Evolutionary conservation across 495 filamentous ascomycete species (phyloP), one percentile per base, ranked within the genome.

Genomic region (Neurospora sp.): DNA sequence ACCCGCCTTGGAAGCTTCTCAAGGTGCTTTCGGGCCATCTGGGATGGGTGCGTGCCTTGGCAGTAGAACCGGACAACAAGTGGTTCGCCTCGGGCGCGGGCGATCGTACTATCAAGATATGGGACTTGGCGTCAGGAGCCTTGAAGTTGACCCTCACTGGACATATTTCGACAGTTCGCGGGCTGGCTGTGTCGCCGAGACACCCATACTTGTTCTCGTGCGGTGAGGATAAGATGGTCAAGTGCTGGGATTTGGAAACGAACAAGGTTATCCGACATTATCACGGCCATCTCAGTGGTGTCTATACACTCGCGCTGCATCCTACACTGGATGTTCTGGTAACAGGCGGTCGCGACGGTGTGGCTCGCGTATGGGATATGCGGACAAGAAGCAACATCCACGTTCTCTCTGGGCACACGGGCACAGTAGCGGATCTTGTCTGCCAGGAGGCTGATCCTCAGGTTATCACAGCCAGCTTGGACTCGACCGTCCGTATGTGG

Each of bases 201-300:
- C 96, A 99, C 81, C 96, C 96, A 3, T 99, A 99, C 79, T 87
- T 99, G 41, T 99, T 98, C 82, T 97, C 93, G 16, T 98, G 96
- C 76, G 96, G 93, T 70, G 96, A 99, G 81, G 96, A 99, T 81
- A 99, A 99, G 87, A 98, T 97, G 94, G 96, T 99, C 42, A 98
- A 98, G 82, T 98, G 96, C 84, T 99, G 96, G 96, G 96, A 99
- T 84, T 82, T 99, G 76, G 96, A 99, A 79, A 96, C 93, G 8
- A 99, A 99, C 81, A 97, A 97, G 82, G 96, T 99, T 71, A 99
- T 99, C 76, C 88, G 96, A 40, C 95, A 99, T 81, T 98, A 98
- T 82, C 96, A 99, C 83, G 96, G 96, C 20, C 96, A 99, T 82
- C 85, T 99, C 4, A 96, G 93, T 74, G 96, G 96, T 75, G 96